A percentile compares a stretch with the other conserved stretches of the same genome.
phyloP scores from a whole-genome alignment of 2,329 filamentous ascomycete genomes.

The Coniochaeta sp. region DNA sequence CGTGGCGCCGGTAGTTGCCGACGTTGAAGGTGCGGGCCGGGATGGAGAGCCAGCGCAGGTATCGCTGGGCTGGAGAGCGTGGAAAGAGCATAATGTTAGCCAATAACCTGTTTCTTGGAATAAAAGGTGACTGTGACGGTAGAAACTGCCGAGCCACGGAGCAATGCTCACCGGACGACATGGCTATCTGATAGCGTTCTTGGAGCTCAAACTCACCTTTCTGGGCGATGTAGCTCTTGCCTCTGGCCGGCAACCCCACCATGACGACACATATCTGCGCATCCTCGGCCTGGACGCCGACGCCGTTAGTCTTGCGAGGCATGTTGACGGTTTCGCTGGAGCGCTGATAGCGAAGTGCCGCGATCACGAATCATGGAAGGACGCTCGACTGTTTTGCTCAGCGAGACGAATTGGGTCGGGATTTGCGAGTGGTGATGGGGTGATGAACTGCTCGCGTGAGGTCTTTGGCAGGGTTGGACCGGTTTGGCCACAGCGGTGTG shows the following conservation, averaged over 20 bases:
- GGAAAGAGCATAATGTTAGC: neutral
- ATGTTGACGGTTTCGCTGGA: constrained; percentile 21
- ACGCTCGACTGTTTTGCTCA: constrained; percentile 13
- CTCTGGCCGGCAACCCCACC: constrained; percentile 91
- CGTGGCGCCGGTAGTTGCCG: constrained; percentile 85
- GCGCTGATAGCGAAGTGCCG: neutral
- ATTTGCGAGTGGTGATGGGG: constrained; percentile 2
- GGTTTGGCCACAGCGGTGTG: too few species aligned
- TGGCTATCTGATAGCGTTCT: neutral
- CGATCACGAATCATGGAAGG: neutral
- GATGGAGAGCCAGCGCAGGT: constrained; percentile 94
- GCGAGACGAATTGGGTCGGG: constrained; percentile 9
- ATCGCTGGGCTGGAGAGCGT: constrained; percentile 64
- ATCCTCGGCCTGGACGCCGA: constrained; percentile 84
- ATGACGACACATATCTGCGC: constrained; percentile 97
- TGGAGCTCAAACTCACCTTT: constrained; percentile 61
- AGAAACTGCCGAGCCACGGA: neutral
- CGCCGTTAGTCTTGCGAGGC: constrained; percentile 51
- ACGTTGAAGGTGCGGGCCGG: constrained; percentile 95
- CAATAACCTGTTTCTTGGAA: neutral
- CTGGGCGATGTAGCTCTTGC: constrained; percentile 95
- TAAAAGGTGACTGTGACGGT: neutral
- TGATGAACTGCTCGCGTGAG: constrained; percentile 14
- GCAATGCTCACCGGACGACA: neutral
- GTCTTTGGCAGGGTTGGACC: constrained; percentile 3